Conservation (phyloP, 495 filamentous ascomycete genomes). For the Sabuloglossum arenarium region DNA sequence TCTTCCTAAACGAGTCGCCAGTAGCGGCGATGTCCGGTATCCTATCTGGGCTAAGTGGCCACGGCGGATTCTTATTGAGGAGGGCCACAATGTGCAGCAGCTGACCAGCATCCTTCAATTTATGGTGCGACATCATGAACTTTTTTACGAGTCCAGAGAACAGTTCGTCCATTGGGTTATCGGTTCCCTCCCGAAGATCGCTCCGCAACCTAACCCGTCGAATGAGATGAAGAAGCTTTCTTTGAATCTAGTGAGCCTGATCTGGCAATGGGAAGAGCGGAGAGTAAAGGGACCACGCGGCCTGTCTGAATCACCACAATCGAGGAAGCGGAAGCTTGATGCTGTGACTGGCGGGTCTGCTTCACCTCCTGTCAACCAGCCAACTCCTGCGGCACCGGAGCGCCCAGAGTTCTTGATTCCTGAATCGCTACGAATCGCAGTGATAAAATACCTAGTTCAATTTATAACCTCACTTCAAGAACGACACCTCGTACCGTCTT, state of each 20-base stretch:
- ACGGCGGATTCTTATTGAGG: slow-evolving; percentile 76
- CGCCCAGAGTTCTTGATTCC: slow-evolving; percentile 49
- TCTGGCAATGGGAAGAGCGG: slow-evolving; percentile 83
- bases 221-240: slow-evolving; percentile 87
- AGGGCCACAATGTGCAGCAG: slow-evolving; percentile 91
- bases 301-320: slow-evolving; percentile 44
- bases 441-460: slow-evolving; percentile 82
- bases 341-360: slow-evolving; percentile 9
- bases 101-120: slow-evolving; percentile 96
- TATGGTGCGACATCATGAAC: slow-evolving; percentile 70
- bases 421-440: slow-evolving; percentile 39
- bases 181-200: slow-evolving; percentile 70
- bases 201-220: slow-evolving; percentile 61
- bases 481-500: slow-evolving; percentile 52
- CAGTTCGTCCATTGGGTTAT: slow-evolving; percentile 80
- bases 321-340: slow-evolving; percentile 60
- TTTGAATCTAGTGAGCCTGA: slow-evolving; percentile 68
- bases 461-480: slow-evolving; percentile 84
- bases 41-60: slow-evolving; percentile 82
- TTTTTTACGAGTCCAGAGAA: slow-evolving; percentile 90
- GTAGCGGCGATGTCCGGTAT: slow-evolving; percentile 31
- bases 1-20: slow-evolving; percentile 49
- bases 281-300: slow-evolving; percentile 36
- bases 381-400: slow-evolving; percentile 29
- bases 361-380: slow-evolving; percentile 16